Evolutionary conservation across 805 yeast genomes (phyloP).

Genomic region (Kodamaea hsintzibuensis): DNA sequence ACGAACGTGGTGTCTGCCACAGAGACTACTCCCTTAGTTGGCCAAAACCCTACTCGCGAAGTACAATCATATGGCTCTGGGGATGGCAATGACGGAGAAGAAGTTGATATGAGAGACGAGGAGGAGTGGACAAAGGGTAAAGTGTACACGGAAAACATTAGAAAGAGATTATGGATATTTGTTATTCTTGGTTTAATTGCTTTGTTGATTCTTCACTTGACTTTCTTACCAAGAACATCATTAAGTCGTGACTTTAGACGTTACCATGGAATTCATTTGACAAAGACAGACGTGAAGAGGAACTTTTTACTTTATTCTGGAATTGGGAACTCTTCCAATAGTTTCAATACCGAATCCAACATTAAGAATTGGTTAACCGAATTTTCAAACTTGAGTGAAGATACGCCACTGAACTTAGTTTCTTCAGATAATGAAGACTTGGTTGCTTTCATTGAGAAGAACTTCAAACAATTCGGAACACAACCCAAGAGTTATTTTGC

Average conservation of each 20-base stretch:
- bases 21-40: constrained; percentile 3
- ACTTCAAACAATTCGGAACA: constrained; percentile 31
- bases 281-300: constrained; percentile 71
- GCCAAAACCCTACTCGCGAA: not conserved
- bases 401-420: constrained; percentile 21
- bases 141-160: constrained; percentile 1
- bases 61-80: not conserved
- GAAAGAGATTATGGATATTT: constrained; percentile 43
- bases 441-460: constrained; percentile 22
- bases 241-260: constrained; percentile 78
- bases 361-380: constrained; percentile 29
- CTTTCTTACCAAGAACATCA: constrained; percentile 84
- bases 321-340: constrained; percentile 20
- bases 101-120: not conserved
- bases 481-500: constrained; percentile 19
- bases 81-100: not conserved
- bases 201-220: constrained; percentile 57
- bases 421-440: constrained; percentile 29
- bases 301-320: constrained; percentile 46
- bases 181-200: constrained; percentile 51
- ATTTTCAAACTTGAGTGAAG: constrained; percentile 26
- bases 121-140: constrained; percentile 3
- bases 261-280: constrained; percentile 62
- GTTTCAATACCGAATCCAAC: constrained; percentile 25
- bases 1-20: not conserved